Evolutionary conservation across 148 eudicot genomes (phyloP).

Genomic region (Rhododendron ferrugineum): DNA sequence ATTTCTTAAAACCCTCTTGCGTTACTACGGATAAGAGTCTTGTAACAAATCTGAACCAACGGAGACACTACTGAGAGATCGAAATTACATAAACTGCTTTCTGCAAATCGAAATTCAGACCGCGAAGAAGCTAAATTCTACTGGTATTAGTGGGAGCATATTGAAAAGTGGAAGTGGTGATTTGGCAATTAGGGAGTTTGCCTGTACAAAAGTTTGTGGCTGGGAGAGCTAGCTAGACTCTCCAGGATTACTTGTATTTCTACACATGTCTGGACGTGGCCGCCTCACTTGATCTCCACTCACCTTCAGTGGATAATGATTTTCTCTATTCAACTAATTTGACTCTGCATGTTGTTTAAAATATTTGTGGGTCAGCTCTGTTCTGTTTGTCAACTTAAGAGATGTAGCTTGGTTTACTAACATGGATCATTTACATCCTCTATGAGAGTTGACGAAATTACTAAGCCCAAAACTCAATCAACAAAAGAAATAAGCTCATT

Average conservation of each 20-base stretch:
- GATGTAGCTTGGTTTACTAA: neutral
- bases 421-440: no score
- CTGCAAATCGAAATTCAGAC: no score
- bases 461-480: no score
- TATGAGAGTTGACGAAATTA: no score
- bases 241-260: neutral
- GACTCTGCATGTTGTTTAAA: neutral
- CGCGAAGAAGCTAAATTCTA: no score
- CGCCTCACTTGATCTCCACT: neutral
- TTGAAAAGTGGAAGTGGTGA: neutral
- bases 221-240: neutral
- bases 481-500: no score
- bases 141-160: neutral
- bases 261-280: neutral
- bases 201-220: neutral
- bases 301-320: neutral
- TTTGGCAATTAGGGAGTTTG: neutral
- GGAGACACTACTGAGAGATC: neutral
- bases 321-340: neutral
- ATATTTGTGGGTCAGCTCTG: neutral
- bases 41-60: neutral
- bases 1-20: neutral
- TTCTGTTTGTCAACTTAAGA: neutral
- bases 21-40: neutral
- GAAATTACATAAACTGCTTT: neutral